Evolutionary conservation across 805 yeast species (phyloP), one percentile per base, ranked within the genome.

Genomic region (Grigorovia humatica): DNA sequence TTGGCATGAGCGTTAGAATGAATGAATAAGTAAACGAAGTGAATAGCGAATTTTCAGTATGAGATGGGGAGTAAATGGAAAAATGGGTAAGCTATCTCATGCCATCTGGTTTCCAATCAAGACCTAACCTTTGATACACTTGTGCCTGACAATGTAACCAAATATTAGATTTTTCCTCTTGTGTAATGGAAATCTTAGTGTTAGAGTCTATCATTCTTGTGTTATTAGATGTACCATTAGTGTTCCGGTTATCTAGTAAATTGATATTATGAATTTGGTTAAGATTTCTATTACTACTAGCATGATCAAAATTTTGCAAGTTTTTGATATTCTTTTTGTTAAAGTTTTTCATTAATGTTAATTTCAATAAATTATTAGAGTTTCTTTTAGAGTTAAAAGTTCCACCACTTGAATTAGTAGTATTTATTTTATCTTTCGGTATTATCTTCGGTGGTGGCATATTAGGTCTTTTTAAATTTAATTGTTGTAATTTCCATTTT

Each of bases 81-180:
- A 23, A 23, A 23, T 23, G 27, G 27, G 27, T 23, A 23, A 23
- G 27, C 8, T 32, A 32, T 32, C 38, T 9, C 38, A 32, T 32
- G 8, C 38, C 38, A 57, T 76, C 81, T 2, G 80, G 78, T 30
- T 68, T 72, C 84, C 85, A 81, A 58, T 80, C 79, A 46, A 83
- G 65, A 0, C 83, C 85, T 50, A 84, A 62, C 49, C 82, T 70
- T 52, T 70, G 69, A 61, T 82, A 82, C 23, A 84, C 80, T 47
- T 71, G 71, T 11, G 74, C 63, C 64, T 85, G 90, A 35, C 83
- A 83, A 43, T 76, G 79, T 13, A 75, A 75, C 89, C 89, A 84
- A 19, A 83, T 67, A 50, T 65, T 62, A 46, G 77, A 74, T 63
- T 81, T 82, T 58, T 82, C 83, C 42, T 77, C 80, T 57, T 77